Conservation (phyloP, 2,329 filamentous ascomycete genomes). For the Cadophora luteo-olivacea region DNA sequence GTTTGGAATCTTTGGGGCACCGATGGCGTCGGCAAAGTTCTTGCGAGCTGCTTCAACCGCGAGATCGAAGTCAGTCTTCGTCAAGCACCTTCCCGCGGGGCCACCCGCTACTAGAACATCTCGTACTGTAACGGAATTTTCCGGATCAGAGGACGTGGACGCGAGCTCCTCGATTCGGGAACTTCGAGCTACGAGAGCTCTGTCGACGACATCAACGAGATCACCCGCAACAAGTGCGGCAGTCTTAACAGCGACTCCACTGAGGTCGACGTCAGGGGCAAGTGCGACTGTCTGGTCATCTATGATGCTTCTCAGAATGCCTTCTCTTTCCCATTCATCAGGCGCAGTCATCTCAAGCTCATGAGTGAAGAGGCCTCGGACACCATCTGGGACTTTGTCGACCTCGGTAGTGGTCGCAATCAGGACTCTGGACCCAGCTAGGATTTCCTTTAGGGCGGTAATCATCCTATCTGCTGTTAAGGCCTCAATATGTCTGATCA, state of each 20-base stretch:
- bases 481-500: conserved; percentile 91
- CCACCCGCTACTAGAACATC: conserved; percentile 93
- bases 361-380: conserved; percentile 91
- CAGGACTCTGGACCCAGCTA: conserved; percentile 80
- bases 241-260: conserved; percentile 89
- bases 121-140: conserved; percentile 65
- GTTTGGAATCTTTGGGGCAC: conserved; percentile 96
- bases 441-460: conserved; percentile 80
- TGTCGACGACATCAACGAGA: conserved; percentile 90
- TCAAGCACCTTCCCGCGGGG: conserved; percentile 77
- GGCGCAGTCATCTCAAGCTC: conserved; percentile 94
- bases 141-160: conserved; percentile 49
- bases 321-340: conserved; percentile 90
- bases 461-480: conserved; percentile 91
- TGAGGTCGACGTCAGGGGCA: conserved; percentile 82
- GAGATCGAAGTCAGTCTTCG: conserved; percentile 84
- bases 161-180: conserved; percentile 79
- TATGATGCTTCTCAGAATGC: conserved; percentile 81
- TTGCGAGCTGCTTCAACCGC: conserved; percentile 95
- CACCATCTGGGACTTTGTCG: conserved; percentile 89
- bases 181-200: conserved; percentile 79
- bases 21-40: conserved; percentile 97
- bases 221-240: conserved; percentile 95
- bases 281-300: conserved; percentile 78
- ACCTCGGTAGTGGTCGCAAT: conserved; percentile 95